Conservation (phyloP, 371 early-diverging fungal species). For the Rhizopus arrhizus region DNA sequence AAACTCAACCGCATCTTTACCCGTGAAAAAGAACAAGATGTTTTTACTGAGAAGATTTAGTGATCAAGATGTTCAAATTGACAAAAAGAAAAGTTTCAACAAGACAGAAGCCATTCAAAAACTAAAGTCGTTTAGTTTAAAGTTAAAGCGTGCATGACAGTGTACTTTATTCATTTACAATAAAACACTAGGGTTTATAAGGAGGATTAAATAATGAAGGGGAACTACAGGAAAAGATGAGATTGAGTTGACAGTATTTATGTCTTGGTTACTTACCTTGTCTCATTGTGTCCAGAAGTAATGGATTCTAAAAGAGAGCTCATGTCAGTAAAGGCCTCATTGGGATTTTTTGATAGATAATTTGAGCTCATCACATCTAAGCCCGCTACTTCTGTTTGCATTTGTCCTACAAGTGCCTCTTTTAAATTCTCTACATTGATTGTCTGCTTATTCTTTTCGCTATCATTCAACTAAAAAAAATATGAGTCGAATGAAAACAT, state of each 20-base stretch:
- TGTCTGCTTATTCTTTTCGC: constrained; percentile 27
- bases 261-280: constrained; percentile 22
- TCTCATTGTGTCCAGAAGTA: constrained; percentile 25
- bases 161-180: neutral
- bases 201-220: constrained; percentile 34
- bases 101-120: too few relatives aligned
- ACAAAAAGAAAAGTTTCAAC: too few relatives aligned
- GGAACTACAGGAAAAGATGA: constrained; percentile 14
- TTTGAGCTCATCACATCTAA: constrained; percentile 17
- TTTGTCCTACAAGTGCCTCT: constrained; percentile 39
- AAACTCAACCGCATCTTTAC: too few relatives aligned
- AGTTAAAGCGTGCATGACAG: neutral
- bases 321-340: constrained; percentile 38
- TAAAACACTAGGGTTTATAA: constrained; percentile 18
- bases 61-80: too few relatives aligned
- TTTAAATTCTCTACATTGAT: constrained; percentile 56
- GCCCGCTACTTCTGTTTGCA: constrained; percentile 11
- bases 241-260: neutral
- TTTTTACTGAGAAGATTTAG: too few relatives aligned
- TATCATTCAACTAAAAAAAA: constrained; percentile 26
- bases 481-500: neutral
- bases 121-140: too few relatives aligned
- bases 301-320: constrained; percentile 46
- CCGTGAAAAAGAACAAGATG: too few relatives aligned
- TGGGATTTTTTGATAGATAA: constrained; percentile 30